Percentiles rank a stretch among this genome's conserved stretches.
phyloP scores from a whole-genome alignment of 805 yeast species.

The Cyberlindnera saturnus region DNA sequence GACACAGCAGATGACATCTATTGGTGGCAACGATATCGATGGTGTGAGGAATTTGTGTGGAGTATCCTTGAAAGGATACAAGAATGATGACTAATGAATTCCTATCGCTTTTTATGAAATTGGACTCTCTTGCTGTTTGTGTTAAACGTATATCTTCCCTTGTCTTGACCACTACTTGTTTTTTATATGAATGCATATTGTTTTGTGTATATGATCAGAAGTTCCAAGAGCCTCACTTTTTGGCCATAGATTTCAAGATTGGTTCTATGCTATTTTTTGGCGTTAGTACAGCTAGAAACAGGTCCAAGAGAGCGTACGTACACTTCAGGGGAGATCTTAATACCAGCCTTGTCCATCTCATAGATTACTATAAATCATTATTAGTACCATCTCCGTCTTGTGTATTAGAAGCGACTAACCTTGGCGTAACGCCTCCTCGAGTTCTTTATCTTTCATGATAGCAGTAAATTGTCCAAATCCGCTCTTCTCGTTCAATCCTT shows the following conservation, averaged over 20 bases:
- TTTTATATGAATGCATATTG: no score
- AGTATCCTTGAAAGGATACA: conserved; percentile 7
- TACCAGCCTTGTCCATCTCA: conserved; percentile 15
- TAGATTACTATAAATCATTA: conserved; percentile 5
- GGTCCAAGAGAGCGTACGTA: conserved; percentile 1
- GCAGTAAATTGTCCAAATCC: conserved; percentile 6
- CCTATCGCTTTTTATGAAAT: no score
- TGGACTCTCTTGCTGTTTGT: no score
- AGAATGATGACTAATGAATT: background rate
- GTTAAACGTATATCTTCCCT: no score
- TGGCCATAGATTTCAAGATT: conserved; percentile 7
- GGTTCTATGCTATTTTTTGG: conserved; percentile 7
- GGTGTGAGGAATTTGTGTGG: conserved; percentile 13
- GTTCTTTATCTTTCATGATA: conserved; percentile 8
- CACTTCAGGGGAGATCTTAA: conserved; percentile 7
- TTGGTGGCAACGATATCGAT: conserved; percentile 18
- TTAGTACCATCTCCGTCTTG: background rate
- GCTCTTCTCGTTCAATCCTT: conserved; percentile 7
- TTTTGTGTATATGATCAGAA: no score
- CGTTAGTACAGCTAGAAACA: background rate
- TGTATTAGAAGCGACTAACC: conserved; percentile 2
- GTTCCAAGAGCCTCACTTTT: conserved; percentile 1
- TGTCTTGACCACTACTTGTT: no score
- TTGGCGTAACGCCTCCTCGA: conserved; percentile 7
- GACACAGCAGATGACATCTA: conserved; percentile 12